phyloP scores from a whole-genome alignment of 192 early-diverging fungal species.

The Coemansia sp. region DNA sequence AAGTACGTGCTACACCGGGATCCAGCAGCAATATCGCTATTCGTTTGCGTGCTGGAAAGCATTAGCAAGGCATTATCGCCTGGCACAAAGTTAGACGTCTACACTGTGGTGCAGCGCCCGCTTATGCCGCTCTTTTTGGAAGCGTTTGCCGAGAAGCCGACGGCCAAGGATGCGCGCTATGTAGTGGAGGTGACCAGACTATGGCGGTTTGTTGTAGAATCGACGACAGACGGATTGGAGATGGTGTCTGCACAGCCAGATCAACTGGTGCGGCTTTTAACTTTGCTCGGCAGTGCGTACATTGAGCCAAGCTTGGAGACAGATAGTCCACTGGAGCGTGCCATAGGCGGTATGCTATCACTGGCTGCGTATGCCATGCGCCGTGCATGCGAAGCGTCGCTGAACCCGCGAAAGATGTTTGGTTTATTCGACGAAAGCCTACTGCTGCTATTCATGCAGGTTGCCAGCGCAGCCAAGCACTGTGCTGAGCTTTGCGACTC shows the following conservation, averaged over 20 bases:
- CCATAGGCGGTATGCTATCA: slow-evolving; percentile 11
- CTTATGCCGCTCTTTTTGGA: slow-evolving; percentile 31
- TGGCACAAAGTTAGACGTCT: slow-evolving; percentile 18
- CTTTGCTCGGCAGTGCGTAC: slow-evolving; percentile 9
- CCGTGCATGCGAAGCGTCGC: slow-evolving; percentile 32
- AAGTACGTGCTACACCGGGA: slow-evolving; percentile 24
- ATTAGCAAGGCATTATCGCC: slow-evolving; percentile 11
- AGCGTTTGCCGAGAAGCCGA: slow-evolving; percentile 19
- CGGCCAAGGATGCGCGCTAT: slow-evolving; percentile 5
- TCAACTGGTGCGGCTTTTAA: slow-evolving; percentile 27
- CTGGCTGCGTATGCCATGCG: slow-evolving; percentile 25
- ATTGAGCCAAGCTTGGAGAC: background rate
- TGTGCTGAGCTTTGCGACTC: background rate
- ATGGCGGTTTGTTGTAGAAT: slow-evolving; percentile 29
- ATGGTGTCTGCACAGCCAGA: slow-evolving; percentile 25
- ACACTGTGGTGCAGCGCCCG: slow-evolving; percentile 28
- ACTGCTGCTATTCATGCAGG: slow-evolving; percentile 22
- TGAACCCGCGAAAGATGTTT: slow-evolving; percentile 35
- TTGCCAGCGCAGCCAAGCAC: slow-evolving; percentile 2
- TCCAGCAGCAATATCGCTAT: slow-evolving; percentile 15
- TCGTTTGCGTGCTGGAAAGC: slow-evolving; percentile 22
- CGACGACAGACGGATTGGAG: slow-evolving; percentile 30
- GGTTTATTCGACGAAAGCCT: slow-evolving; percentile 25
- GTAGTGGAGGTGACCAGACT: slow-evolving; percentile 19
- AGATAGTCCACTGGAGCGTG: slow-evolving; percentile 3